Base-by-base conservation (phyloP, 257 asterid species). In the Datura wrightii region DNA sequence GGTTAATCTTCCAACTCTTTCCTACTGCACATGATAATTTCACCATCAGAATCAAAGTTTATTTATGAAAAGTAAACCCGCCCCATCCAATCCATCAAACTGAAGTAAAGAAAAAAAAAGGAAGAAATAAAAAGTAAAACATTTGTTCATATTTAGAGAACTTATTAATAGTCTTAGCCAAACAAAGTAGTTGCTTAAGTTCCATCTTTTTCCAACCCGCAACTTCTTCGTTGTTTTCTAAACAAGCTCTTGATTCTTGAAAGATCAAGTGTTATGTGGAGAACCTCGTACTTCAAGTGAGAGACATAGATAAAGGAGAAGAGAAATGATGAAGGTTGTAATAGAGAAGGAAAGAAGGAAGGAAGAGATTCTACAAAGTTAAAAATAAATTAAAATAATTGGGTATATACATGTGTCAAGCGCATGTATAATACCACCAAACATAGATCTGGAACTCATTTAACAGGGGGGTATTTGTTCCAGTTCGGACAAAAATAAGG, bases 1-100 rank as follows among this genome's bases (percentile, higher is more conserved):
- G 71, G 42, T 31, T 31, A 63, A 63, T 63, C 42, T 19, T 63
- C 71, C 71, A 63, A 63, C 71, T 65, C 44, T 65, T 65, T 65
- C 42, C n/a, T 34, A 65, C 72, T 11, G 13, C 44, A 34, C 44
- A 34, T 65, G 72, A 65, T 34, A 65, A 11, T 31, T 65, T 65
- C 72, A 65, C 46, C 34, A 34, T 65, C 72, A 65, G 5, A 34
- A 65, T 65, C 18, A 15, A 63, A 63, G 44, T 34, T 42, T 63
- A 31, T 31, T 31, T 63, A 5, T 31, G 71, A 31, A 63, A 63
- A 34, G 44, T 0, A 60, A 60, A 60, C 9, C 4, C 16, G 8
- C 16, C 70, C 41, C 72, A 3, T 34, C 72, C 44, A 10, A 65
- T 65, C 5, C 44, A 65, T 65, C 72, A 5, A 65, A 65, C 13